Percentiles rank a stretch among this genome's conserved stretches.
Evolutionary conservation across 805 yeast genomes (phyloP).

Genomic region (Wickerhamiella australiensis): DNA sequence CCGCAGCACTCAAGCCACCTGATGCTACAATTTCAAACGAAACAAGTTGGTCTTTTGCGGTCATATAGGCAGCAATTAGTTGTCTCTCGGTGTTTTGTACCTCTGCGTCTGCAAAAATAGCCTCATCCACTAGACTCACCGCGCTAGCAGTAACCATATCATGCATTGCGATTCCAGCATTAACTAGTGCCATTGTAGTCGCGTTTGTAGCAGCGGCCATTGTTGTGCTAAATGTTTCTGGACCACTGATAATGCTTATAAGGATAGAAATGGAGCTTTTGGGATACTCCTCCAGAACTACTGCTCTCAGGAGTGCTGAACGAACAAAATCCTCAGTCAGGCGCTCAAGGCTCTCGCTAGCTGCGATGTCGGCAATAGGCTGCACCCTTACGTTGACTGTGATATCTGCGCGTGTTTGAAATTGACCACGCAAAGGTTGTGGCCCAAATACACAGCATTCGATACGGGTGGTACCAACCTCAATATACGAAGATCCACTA

Average conservation of each 20-base stretch:
- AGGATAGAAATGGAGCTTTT: slow-evolving; percentile 78
- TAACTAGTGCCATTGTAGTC: slow-evolving; percentile 63
- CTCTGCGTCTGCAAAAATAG: slow-evolving; percentile 17
- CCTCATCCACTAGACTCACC: slow-evolving; percentile 14
- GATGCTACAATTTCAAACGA: slow-evolving; percentile 19
- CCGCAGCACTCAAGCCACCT: slow-evolving; percentile 13
- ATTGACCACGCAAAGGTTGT: slow-evolving; percentile 66
- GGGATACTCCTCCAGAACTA: slow-evolving; percentile 64
- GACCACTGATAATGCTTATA: slow-evolving; percentile 48
- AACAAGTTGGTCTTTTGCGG: slow-evolving; percentile 17
- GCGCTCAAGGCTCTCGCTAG: slow-evolving; percentile 31
- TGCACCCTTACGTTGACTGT: slow-evolving; percentile 48
- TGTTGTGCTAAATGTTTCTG: slow-evolving; percentile 28
- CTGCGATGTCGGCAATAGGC: slow-evolving; percentile 37
- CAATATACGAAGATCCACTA: slow-evolving; percentile 74
- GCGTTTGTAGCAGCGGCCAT: slow-evolving; percentile 47
- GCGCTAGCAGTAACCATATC: slow-evolving; percentile 52
- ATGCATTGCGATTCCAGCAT: slow-evolving; percentile 69
- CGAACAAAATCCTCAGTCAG: slow-evolving; percentile 40
- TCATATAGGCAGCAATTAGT: slow-evolving; percentile 19
- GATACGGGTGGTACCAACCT: slow-evolving; percentile 46
- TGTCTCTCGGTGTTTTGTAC: slow-evolving; percentile 13
- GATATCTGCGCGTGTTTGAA: slow-evolving; percentile 51
- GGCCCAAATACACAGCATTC: slow-evolving; percentile 79
- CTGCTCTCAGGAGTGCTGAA: slow-evolving; percentile 40